These are phyloP conservation scores for Funneliformis geosporum DNA, from an alignment of 192 early-diverging fungal genomes.

Conservation along the genomic window DNA sequence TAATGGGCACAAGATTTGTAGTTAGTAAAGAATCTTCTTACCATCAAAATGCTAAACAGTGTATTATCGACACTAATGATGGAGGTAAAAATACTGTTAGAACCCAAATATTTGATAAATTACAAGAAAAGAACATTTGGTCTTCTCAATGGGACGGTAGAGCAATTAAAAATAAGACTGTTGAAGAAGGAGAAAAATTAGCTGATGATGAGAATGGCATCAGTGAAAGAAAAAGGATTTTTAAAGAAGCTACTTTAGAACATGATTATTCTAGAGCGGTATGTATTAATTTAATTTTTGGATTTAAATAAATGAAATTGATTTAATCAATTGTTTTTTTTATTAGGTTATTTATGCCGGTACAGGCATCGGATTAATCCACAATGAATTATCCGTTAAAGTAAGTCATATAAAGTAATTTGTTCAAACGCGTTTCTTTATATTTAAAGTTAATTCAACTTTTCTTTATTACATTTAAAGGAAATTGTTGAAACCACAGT, in stretches of 20 bases:
- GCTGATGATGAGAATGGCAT: not conserved
- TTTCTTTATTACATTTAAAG: not conserved
- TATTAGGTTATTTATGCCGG: slow-evolving; percentile 2
- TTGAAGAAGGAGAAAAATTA: slow-evolving; percentile 28
- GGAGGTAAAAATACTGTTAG: slow-evolving; percentile 45
- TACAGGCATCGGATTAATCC: not conserved
- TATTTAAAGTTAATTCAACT: not conserved
- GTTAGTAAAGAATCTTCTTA: slow-evolving; percentile 33
- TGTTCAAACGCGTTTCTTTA: not conserved
- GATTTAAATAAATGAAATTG: not conserved
- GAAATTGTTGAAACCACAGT: not conserved
- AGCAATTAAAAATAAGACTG: slow-evolving; percentile 37
- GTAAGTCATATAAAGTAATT: not conserved
- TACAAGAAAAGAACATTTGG: slow-evolving; percentile 41
- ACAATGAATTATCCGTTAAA: not conserved
- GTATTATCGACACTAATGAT: slow-evolving; percentile 39
- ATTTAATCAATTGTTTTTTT: not conserved
- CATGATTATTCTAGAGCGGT: not conserved
- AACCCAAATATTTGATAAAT: slow-evolving; percentile 46
- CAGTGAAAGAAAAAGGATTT: not conserved
- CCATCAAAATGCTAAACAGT: slow-evolving; percentile 42
- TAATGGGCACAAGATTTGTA: slow-evolving; percentile 50
- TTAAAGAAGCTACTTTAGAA: not conserved
- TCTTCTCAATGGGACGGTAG: slow-evolving; percentile 40
- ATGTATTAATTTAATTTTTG: not conserved